Percentiles rank a stretch among this genome's conserved stretches.
These are phyloP conservation scores for Arthrobotrys musiformis DNA, from an alignment of 2,329 filamentous ascomycete species.

Conservation along the genomic window DNA sequence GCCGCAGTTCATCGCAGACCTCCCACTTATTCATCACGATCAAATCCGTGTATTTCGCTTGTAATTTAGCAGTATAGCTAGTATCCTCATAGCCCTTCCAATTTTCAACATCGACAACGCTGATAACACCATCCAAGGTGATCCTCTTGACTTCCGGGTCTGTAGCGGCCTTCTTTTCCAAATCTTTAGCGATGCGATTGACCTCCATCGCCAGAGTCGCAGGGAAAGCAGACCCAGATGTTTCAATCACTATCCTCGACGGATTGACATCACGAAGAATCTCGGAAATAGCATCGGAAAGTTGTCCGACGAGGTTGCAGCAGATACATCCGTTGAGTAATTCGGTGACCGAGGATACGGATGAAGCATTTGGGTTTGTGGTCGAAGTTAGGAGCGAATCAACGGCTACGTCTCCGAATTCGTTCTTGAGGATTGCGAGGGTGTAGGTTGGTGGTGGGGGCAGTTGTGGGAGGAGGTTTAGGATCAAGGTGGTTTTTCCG, in stretches of 20 bases:
- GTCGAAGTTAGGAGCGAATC: conserved; percentile 83
- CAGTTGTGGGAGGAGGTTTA: conserved; percentile 92
- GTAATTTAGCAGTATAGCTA: conserved; percentile 85
- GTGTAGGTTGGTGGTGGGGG: conserved; percentile 79
- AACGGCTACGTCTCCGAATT: conserved; percentile 93
- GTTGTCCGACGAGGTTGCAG: conserved; percentile 95
- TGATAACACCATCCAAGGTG: conserved; percentile 85
- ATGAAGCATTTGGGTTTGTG: conserved; percentile 69
- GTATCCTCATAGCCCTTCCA: conserved; percentile 94
- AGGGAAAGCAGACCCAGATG: conserved; percentile 85
- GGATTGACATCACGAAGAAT: conserved; percentile 71
- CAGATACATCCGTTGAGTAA: conserved; percentile 92
- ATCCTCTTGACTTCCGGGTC: conserved; percentile 67
- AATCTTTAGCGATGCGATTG: conserved; percentile 79
- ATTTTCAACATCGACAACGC: conserved; percentile 93
- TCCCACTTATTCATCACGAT: conserved; percentile 97
- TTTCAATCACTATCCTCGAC: conserved; percentile 93
- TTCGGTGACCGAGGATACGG: conserved; percentile 90
- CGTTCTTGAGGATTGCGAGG: conserved; percentile 95
- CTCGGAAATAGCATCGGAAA: conserved; percentile 80
- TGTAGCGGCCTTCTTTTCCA: conserved; percentile 62
- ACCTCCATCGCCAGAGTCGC: conserved; percentile 91
- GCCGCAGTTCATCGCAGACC: conserved; percentile 73
- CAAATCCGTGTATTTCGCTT: conserved; percentile 88
- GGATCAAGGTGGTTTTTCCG: conserved; percentile 94